Evolutionary conservation across 805 yeast genomes (phyloP).

Genomic region (Blastobotrys attinorum): DNA sequence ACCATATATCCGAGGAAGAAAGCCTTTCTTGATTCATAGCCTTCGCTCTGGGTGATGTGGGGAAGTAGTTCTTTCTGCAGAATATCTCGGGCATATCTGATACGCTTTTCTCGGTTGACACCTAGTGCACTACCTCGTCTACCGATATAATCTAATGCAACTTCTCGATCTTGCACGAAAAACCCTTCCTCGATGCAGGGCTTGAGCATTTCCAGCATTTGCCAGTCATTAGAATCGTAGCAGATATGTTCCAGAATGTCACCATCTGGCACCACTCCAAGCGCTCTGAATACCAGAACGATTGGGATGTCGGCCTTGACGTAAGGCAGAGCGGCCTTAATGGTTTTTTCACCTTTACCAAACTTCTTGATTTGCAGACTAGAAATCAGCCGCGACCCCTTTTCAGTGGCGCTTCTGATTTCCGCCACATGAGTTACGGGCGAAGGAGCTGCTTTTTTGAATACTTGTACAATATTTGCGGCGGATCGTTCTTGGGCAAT

Average conservation of each 20-base stretch:
- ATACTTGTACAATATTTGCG: constrained; percentile 97
- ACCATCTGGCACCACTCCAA: constrained; percentile 98
- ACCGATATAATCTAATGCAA: constrained; percentile 95
- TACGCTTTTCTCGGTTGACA: constrained; percentile 94
- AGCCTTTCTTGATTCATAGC: constrained; percentile 94
- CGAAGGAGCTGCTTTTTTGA: constrained; percentile 94
- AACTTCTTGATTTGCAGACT: constrained; percentile 89
- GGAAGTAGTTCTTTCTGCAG: constrained; percentile 94
- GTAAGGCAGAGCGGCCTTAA: constrained; percentile 93
- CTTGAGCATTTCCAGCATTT: constrained; percentile 97
- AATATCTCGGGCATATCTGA: constrained; percentile 95
- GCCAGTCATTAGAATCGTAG: constrained; percentile 98
- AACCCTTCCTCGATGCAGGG: constrained; percentile 99
- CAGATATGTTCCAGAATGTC: constrained; percentile 97
- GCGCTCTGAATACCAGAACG: constrained; percentile 93
- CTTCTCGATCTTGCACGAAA: constrained; percentile 95
- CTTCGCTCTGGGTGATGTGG: constrained; percentile 95
- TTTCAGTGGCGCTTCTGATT: constrained; percentile 92
- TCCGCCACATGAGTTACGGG: constrained; percentile 96
- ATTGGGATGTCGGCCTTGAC: constrained; percentile 96
- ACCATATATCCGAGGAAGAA: constrained; percentile 97
- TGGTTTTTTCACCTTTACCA: constrained; percentile 77
- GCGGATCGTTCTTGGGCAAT: constrained; percentile 99
- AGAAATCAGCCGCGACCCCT: constrained; percentile 91
- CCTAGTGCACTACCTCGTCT: constrained; percentile 97